These are phyloP conservation scores for Plasmodium malariae DNA, from an alignment of 169 alveolate genomes.

Conservation along the genomic window DNA sequence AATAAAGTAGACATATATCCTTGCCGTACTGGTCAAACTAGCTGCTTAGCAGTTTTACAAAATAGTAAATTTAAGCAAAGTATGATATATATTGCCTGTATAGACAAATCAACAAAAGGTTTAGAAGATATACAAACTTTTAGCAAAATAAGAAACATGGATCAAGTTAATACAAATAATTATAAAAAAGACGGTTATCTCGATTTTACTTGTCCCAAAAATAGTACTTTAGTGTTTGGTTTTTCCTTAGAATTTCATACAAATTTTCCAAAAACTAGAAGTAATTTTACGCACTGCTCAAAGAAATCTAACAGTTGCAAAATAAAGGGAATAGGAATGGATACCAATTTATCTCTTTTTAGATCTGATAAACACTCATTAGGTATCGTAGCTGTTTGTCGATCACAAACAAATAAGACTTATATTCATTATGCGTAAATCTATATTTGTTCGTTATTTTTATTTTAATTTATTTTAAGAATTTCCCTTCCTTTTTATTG, in stretches of 20 bases:
- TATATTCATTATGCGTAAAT: too few relatives aligned
- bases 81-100: slow-evolving; percentile 76
- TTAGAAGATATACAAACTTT: slow-evolving; percentile 71
- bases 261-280: slow-evolving; percentile 48
- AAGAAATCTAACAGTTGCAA: slow-evolving; percentile 28
- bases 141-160: slow-evolving; percentile 64
- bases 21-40: slow-evolving; percentile 80
- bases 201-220: slow-evolving; percentile 65
- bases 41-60: slow-evolving; percentile 74
- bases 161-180: slow-evolving; percentile 26
- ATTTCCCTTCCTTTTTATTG: too few relatives aligned
- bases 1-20: slow-evolving; percentile 74
- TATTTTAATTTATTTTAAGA: too few relatives aligned
- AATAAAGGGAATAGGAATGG: slow-evolving; percentile 56
- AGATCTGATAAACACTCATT: slow-evolving; percentile 54
- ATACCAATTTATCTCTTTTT: slow-evolving; percentile 37
- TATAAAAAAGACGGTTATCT: slow-evolving; percentile 44
- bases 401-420: too few relatives aligned
- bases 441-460: too few relatives aligned
- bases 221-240: slow-evolving; percentile 67
- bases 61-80: slow-evolving; percentile 70
- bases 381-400: slow-evolving; percentile 66
- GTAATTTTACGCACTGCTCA: slow-evolving; percentile 58
- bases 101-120: slow-evolving; percentile 64
- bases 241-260: slow-evolving; percentile 75